Base-by-base conservation (phyloP, 2,329 filamentous ascomycete species). In the Davidsoniella eucalypti region DNA sequence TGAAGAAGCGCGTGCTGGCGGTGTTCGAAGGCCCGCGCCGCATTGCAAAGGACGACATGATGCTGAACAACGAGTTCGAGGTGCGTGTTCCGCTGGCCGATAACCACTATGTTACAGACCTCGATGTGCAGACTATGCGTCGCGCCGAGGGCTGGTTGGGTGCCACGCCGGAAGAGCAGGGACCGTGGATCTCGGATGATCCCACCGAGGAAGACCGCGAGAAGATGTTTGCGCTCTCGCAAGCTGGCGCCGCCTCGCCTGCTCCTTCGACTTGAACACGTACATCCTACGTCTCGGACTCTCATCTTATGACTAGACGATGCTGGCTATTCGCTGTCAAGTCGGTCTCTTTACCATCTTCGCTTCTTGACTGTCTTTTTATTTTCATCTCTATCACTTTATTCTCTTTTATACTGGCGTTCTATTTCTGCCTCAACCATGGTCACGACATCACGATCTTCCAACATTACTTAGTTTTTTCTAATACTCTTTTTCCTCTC, bases 11-110 rank as follows among this genome's bases (percentile, higher is more conserved):
- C 25, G 87, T 95, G 50, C 73, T 96, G 59, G 87, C 87, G 56
- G 85, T 94, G 17, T 98, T 93, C 60, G 87, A 96, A 61, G 92
- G 92, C 0, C 75, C 75, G 14, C 80, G 88, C 49, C 80, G 90
- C 40, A 73, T 98, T 46, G 92, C 85, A 76, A 96, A 96, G 70
- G 92, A 98, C 62, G 92, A 98, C 67, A 92, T 96, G 87, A 94
- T 95, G 87, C 80, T 98, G 46, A 87, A 88, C 58, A 87, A 84
- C 14, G 87, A 94, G 58, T 88, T 92, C 60, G 92, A 98, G 67
- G 87, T 96, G 37, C 86, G 90, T 60, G 73, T 94, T 64, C 80
- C 80, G 64, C 73, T 95, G 16, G 76, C 76, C 21, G 82, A 86
- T 60, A 79, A 83, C 59, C 73, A 77, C 1, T 96, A 94, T 62